Evolutionary conservation across 2,329 filamentous ascomycete species (phyloP).

Genomic region (Sporothrix dimorphospora): DNA sequence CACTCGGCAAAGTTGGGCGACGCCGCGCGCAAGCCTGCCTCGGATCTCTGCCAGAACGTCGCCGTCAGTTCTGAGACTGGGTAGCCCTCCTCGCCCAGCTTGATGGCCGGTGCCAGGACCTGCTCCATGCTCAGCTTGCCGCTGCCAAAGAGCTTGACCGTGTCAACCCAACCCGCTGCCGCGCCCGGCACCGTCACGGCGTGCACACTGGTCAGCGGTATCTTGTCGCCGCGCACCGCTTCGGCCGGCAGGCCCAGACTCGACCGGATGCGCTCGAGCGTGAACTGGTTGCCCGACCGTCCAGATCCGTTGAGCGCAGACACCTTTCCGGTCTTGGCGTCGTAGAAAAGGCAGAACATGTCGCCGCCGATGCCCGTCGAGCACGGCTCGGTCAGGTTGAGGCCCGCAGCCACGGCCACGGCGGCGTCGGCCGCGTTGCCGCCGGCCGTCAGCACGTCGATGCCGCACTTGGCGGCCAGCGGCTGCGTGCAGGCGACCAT

Average conservation of each 20-base stretch:
- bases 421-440: constrained; percentile 98
- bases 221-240: constrained; percentile 49
- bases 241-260: constrained; percentile 63
- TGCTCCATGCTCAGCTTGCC: constrained; percentile 77
- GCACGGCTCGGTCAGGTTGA: constrained; percentile 91
- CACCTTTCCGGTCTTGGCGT: constrained; percentile 79
- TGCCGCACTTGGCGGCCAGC: constrained; percentile 83
- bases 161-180: constrained; percentile 90
- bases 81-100: constrained; percentile 84
- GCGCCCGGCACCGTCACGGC: constrained; percentile 88
- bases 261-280: constrained; percentile 69
- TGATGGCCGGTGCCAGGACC: constrained; percentile 80
- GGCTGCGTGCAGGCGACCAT: constrained; percentile 92
- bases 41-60: constrained; percentile 70
- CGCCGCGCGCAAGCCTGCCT: constrained; percentile 66
- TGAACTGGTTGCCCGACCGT: constrained; percentile 71
- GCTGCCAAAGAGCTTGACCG: constrained; percentile 85
- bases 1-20: constrained; percentile 88
- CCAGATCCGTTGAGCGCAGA: constrained; percentile 91
- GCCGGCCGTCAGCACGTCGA: constrained; percentile 80
- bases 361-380: constrained; percentile 96
- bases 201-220: constrained; percentile 73
- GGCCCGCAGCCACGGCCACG: constrained; percentile 85
- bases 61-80: constrained; percentile 82
- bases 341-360: constrained; percentile 94